Conservation (phyloP, 805 yeast species). For the Wickerhamomyces rabaulensis region DNA sequence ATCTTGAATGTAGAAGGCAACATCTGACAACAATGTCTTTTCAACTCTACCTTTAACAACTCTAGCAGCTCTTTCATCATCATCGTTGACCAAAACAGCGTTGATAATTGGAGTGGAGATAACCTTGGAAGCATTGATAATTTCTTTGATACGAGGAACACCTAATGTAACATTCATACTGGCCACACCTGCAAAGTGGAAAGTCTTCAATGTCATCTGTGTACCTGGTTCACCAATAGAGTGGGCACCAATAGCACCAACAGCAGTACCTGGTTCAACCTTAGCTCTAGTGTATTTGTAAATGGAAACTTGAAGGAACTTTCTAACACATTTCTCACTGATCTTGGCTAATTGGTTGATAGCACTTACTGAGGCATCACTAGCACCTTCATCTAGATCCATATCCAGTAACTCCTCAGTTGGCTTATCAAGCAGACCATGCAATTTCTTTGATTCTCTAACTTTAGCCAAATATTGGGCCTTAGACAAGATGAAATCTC, state of each 20-base stretch:
- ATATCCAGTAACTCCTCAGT: slow-evolving; percentile 38
- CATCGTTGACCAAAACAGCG: slow-evolving; percentile 86
- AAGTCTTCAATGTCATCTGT: slow-evolving; percentile 93
- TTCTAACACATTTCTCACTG: slow-evolving; percentile 50
- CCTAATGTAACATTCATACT: slow-evolving; percentile 98
- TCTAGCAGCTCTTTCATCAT: slow-evolving; percentile 96
- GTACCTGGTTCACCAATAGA: slow-evolving; percentile 99
- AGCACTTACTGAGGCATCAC: slow-evolving; percentile 36
- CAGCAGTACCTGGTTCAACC: slow-evolving; percentile 99
- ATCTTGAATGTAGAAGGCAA: slow-evolving; percentile 87
- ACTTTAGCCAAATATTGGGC: slow-evolving; percentile 50
- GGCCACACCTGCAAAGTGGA: slow-evolving; percentile 99
- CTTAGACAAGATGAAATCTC: slow-evolving; percentile 55
- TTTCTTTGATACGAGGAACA: slow-evolving; percentile 99
- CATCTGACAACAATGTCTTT: slow-evolving; percentile 81
- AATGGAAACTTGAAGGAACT: slow-evolving; percentile 72
- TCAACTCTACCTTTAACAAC: slow-evolving; percentile 97
- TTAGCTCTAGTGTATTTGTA: slow-evolving; percentile 80
- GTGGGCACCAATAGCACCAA: slow-evolving; percentile 98
- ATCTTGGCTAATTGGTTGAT: slow-evolving; percentile 66
- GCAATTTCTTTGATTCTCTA: slow-evolving; percentile 50
- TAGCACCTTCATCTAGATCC: slow-evolving; percentile 33
- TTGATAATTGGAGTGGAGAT: slow-evolving; percentile 96
- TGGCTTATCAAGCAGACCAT: slow-evolving; percentile 38
- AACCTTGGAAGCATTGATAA: slow-evolving; percentile 91